Conservation (phyloP, 2,329 filamentous ascomycete genomes). For the Anthostomella pinea region DNA sequence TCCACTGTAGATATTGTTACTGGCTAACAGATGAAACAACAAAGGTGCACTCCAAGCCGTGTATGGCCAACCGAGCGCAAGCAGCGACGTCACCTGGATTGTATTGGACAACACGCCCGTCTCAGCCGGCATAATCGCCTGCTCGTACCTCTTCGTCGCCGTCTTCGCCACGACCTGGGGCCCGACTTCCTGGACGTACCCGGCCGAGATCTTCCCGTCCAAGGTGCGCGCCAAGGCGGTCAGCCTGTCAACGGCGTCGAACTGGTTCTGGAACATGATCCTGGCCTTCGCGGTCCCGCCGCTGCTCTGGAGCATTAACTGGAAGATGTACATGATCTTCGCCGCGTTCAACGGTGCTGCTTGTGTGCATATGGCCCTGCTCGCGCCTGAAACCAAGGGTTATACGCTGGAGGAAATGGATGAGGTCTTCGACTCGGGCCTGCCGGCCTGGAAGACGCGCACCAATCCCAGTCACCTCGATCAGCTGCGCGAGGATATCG, state of each 20-base stretch:
- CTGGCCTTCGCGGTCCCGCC: conserved; percentile 53
- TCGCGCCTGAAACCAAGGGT: conserved; percentile 64
- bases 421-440: conserved; percentile 63
- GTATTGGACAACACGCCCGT: conserved; percentile 48
- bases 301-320: conserved; percentile 54
- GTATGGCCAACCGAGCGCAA: conserved; percentile 51
- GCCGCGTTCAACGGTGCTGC: conserved; percentile 67
- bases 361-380: conserved; percentile 65
- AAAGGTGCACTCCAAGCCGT: conserved; percentile 54
- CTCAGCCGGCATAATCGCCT: conserved; percentile 64
- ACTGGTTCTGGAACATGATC: conserved; percentile 60
- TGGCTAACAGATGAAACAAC: conserved; percentile 2
- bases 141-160: conserved; percentile 71
- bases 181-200: conserved; percentile 50
- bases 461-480: conserved; percentile 45
- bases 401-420: conserved; percentile 77
- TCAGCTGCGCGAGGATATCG: conserved; percentile 45
- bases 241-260: conserved; percentile 56
- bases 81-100: conserved; percentile 54
- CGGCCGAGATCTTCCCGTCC: conserved; percentile 60
- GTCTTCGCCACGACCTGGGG: conserved; percentile 53
- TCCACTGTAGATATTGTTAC: not conserved
- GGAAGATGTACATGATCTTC: conserved; percentile 71
- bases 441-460: conserved; percentile 55
- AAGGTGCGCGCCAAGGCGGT: conserved; percentile 62